Percentiles rank a stretch among this genome's conserved stretches.
phyloP scores from a whole-genome alignment of 345 rosid species.

The Populus nigra region DNA sequence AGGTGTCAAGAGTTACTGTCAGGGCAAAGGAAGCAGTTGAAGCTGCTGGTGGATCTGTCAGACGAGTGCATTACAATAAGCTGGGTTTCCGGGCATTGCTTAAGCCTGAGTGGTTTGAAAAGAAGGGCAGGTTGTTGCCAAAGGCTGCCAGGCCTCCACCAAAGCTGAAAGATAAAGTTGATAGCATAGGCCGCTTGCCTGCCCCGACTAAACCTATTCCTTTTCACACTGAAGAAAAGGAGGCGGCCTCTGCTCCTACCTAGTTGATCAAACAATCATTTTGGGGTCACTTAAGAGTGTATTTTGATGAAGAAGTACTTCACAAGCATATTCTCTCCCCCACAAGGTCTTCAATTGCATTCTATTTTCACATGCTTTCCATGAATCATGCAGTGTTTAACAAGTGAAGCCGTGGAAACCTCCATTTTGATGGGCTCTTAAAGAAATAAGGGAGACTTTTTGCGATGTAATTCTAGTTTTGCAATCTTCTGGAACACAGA shows the following conservation, averaged over 20 bases:
- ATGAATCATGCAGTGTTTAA: neutral
- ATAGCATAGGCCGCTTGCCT: conserved; percentile 91
- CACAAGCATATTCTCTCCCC: neutral
- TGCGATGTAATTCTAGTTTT: neutral
- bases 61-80: conserved; percentile 88
- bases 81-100: conserved; percentile 79
- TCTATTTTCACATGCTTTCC: neutral
- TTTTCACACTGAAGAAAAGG: conserved; percentile 44
- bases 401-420: neutral
- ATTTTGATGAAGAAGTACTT: neutral
- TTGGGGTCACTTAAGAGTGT: too few species aligned
- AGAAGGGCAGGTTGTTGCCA: conserved; percentile 62
- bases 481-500: neutral
- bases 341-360: neutral
- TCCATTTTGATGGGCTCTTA: neutral
- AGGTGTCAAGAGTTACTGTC: conserved; percentile 90
- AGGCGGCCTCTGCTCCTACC: conserved; percentile 32
- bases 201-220: conserved; percentile 90
- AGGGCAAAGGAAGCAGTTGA: conserved; percentile 58
- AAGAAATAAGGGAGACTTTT: too few species aligned
- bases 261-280: neutral
- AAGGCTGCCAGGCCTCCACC: too few species aligned
- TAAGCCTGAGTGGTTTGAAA: conserved; percentile 97
- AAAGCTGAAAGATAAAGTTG: conserved; percentile 12
- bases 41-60: conserved; percentile 81